Percentiles rank a stretch among this genome's conserved stretches.
These are phyloP conservation scores for Abrus precatorius DNA, from an alignment of 306 rosid species.

Conservation along the genomic window DNA sequence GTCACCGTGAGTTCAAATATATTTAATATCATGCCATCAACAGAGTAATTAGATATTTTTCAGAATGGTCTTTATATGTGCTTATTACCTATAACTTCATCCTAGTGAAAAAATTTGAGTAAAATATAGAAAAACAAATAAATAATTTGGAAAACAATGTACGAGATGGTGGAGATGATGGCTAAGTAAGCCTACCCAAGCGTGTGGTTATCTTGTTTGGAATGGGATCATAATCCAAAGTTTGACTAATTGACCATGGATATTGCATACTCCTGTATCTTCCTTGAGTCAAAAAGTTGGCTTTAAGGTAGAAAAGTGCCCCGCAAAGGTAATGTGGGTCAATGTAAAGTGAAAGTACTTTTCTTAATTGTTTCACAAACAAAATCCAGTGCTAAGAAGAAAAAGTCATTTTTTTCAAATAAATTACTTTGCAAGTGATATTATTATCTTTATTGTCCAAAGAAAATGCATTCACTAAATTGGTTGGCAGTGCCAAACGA, in stretches of 20 bases:
- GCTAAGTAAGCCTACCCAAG: conserved; percentile 68
- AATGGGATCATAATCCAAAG: conserved; percentile 37
- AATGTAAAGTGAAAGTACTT: conserved; percentile 43
- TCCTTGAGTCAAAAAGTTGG: conserved; percentile 55
- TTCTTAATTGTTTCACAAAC: conserved; percentile 46
- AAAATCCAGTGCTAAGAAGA: conserved; percentile 21
- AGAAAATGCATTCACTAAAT: conserved; percentile 43
- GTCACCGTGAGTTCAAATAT: neutral
- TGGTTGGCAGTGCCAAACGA: conserved; percentile 70
- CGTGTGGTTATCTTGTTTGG: conserved; percentile 53
- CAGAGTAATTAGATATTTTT: neutral
- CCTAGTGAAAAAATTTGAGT: neutral
- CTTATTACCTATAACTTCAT: neutral
- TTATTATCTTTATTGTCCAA: conserved; percentile 40
- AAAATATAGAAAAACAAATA: neutral
- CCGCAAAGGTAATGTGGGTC: conserved; percentile 29
- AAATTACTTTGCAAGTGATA: conserved; percentile 31
- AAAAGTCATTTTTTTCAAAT: neutral
- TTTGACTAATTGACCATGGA: conserved; percentile 49
- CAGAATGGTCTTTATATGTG: neutral
- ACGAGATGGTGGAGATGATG: conserved; percentile 55
- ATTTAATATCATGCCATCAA: neutral
- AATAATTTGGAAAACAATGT: neutral
- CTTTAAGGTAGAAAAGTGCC: conserved; percentile 18
- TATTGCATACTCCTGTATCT: conserved; percentile 22